Evolutionary conservation across 208 protist genomes (phyloP), one percentile per base, ranked within the genome.

Genomic region (Wallacemonas sp.): DNA sequence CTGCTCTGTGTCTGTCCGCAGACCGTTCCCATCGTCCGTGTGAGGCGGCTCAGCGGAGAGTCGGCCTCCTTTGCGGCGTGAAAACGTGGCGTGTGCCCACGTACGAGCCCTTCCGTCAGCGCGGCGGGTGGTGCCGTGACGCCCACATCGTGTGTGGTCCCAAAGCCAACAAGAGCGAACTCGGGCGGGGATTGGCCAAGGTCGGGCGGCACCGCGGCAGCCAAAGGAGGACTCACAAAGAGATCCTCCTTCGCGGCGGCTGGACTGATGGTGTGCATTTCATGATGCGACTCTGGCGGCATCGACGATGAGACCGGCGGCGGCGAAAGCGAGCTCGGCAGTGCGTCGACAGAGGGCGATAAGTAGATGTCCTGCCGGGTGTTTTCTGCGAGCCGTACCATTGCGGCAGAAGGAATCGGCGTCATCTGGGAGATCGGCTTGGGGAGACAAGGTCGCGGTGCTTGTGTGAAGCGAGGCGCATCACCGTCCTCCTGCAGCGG

Each of bases 91-190:
- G 51, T 58, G 31, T 24, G 15, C 5, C 51, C 51, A 22, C 51
- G 51, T 11, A 3, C 46, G 22, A 2, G 46, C 9, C 24, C 17
- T 11, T 46, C 42, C 17, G 42, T 8, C 42, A 6, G 42, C 5
- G 9, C 46, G 21, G n/a, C n/a, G n/a, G n/a, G n/a, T n/a, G n/a
- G n/a, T n/a, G n/a, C n/a, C n/a, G n/a, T n/a, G n/a, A n/a, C n/a
- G n/a, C n/a, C n/a, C n/a, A n/a, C n/a, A n/a, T n/a, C n/a, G n/a
- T n/a, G n/a, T n/a, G n/a, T n/a, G n/a, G n/a, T n/a, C n/a, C n/a
- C n/a, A n/a, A 58, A 58, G 41, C 51, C 51, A 14, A 58, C 51
- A 6, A 58, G 30, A 26, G 51, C 51, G 17, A 58, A 58, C 51
- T 58, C 51, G n/a, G 51, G 51, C n/a, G 51, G 51, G 12, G 51